phyloP scores from a whole-genome alignment of 371 early-diverging fungal genomes.

The Actinomortierella ambigua region DNA sequence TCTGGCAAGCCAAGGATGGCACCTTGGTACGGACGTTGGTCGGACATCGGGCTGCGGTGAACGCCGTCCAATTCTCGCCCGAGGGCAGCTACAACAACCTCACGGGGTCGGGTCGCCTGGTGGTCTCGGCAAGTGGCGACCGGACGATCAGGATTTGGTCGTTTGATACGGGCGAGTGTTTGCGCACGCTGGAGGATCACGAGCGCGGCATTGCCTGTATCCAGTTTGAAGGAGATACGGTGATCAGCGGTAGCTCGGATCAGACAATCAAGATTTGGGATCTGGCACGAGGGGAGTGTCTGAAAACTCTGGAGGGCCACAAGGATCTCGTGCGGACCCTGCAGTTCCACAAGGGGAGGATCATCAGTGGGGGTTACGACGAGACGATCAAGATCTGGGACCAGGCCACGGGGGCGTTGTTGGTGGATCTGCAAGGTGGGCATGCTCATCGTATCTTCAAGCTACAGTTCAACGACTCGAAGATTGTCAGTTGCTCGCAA shows the following conservation, averaged over 20 bases:
- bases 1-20: conserved; percentile 75
- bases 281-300: conserved; percentile 66
- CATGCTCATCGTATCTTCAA: conserved; percentile 84
- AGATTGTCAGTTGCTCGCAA: conserved; percentile 85
- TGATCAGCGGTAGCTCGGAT: conserved; percentile 87
- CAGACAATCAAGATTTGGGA: conserved; percentile 87
- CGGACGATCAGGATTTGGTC: conserved; percentile 74
- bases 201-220: conserved; percentile 83
- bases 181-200: conserved; percentile 60
- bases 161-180: conserved; percentile 58
- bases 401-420: conserved; percentile 56
- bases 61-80: conserved; percentile 68
- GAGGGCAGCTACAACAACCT: conserved; percentile 17
- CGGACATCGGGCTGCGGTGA: conserved; percentile 77
- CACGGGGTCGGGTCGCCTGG: conserved; percentile 47
- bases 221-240: conserved; percentile 73
- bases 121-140: conserved; percentile 85
- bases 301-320: conserved; percentile 75
- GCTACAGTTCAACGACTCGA: conserved; percentile 79
- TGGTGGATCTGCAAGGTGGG: conserved; percentile 59
- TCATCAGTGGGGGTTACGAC: conserved; percentile 87
- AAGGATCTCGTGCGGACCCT: conserved; percentile 81
- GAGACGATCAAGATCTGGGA: conserved; percentile 88
- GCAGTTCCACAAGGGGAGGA: conserved; percentile 61
- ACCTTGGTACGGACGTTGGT: conserved; percentile 47